These are phyloP conservation scores for Penicillium tannophilum DNA, from an alignment of 495 filamentous ascomycete species.

Conservation along the genomic window DNA sequence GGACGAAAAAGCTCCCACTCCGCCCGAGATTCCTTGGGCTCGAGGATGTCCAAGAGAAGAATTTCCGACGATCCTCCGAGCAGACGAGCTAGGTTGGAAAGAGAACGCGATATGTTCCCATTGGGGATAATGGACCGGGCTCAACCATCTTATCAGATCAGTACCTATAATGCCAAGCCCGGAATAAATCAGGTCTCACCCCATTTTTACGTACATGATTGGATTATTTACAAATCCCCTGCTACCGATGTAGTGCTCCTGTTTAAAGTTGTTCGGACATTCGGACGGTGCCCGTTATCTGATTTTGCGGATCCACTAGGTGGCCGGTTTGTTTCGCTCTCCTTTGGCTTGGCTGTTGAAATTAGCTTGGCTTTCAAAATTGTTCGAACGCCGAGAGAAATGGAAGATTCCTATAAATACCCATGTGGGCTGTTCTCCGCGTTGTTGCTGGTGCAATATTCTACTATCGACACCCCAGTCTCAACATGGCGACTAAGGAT, in stretches of 20 bases:
- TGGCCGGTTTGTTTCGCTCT: not conserved
- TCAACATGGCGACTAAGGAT: conserved; percentile 17
- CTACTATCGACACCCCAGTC: not conserved
- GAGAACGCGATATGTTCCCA: not conserved
- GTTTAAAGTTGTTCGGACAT: conserved; percentile 11
- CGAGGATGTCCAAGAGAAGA: not conserved
- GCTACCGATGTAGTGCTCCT: not conserved
- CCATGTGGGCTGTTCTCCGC: not conserved
- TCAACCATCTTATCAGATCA: conserved; percentile 19
- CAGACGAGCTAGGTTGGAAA: not conserved
- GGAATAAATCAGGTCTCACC: no score
- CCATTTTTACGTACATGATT: not conserved
- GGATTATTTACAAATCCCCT: not conserved
- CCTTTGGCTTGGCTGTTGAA: not conserved
- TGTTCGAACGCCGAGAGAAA: not conserved
- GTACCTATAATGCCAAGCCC: not conserved
- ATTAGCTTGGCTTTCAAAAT: not conserved
- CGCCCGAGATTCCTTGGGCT: conserved; percentile 1
- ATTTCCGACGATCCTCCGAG: conserved; percentile 10
- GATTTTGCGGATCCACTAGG: conserved; percentile 9
- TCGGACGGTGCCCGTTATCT: conserved; percentile 17
- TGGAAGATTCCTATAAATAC: not conserved
- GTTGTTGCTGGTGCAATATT: not conserved
- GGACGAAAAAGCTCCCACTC: not conserved
- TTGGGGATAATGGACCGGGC: conserved; percentile 6